Conservation (phyloP, 2,329 filamentous ascomycete species). For the Diplodia mutila region DNA sequence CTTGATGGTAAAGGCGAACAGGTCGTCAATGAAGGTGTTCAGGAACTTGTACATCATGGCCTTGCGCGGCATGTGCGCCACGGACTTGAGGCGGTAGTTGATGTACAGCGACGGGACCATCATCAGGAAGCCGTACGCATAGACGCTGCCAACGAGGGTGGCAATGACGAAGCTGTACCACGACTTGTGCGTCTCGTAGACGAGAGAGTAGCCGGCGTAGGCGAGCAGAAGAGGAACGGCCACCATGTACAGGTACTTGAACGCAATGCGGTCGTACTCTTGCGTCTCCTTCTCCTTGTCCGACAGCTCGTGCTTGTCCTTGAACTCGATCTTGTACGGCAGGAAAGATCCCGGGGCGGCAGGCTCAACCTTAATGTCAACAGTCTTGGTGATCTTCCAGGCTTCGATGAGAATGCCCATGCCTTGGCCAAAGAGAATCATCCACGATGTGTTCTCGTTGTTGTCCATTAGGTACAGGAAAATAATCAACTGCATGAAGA, state of each 20-base stretch:
- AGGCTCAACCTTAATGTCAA: conserved; percentile 80
- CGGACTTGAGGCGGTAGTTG: conserved; percentile 90
- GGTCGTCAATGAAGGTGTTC: conserved; percentile 98
- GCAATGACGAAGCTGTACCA: conserved; percentile 98
- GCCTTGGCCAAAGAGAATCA: conserved; percentile 93
- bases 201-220: conserved; percentile 86
- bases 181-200: conserved; percentile 94
- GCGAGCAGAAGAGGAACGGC: conserved; percentile 87
- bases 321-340: conserved; percentile 81
- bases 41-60: conserved; percentile 98
- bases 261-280: conserved; percentile 96
- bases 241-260: conserved; percentile 93
- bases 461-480: conserved; percentile 98
- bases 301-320: conserved; percentile 94
- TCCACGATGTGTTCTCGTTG: conserved; percentile 97
- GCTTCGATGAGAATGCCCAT: conserved; percentile 77
- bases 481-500: conserved; percentile 95
- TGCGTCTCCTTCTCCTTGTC: conserved; percentile 98
- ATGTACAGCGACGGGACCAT: conserved; percentile 98
- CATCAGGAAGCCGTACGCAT: conserved; percentile 98
- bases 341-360: conserved; percentile 69
- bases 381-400: conserved; percentile 97
- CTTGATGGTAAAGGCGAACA: conserved; percentile 99
- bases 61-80: conserved; percentile 95
- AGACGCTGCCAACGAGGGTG: conserved; percentile 92